Base-by-base conservation (phyloP, 2,329 filamentous ascomycete genomes). In the Xylariaceae sp. region DNA sequence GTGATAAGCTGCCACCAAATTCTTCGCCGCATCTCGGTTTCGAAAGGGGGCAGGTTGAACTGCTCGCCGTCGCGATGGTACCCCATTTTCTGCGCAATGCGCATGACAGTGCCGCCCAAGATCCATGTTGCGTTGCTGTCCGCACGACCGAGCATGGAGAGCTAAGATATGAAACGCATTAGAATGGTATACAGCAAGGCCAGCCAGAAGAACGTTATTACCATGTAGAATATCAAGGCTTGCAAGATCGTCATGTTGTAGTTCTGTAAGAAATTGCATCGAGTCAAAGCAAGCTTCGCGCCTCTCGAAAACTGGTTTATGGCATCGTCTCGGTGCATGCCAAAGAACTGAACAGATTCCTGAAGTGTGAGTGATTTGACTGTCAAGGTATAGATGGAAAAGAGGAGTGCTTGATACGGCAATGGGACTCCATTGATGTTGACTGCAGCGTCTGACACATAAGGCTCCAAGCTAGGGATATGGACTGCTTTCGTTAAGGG, bases 401-500 rank as follows among this genome's bases (percentile, higher is more conserved):
- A 77, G 66, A 78, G 72, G 9, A 77, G 70, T 3, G 75, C 76
- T 66, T 80, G 77, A 1, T 76, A 57, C 11, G 70, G 70, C 4
- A 74, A 69, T 0, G 70, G 71, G 1, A 81, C 69, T 55, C 72
- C 70, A 5, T 70, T 68, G 15, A 81, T 63, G 59, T 80, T 71
- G 17, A 73, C 69, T 11, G 71, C 75, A 11, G 80, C 78, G 52
- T 80, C 73, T 35, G 80, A 72, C 6, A 84, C 74, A n/a, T 74
- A 72, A 42, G 72, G 70, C 63, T 83, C 78, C 1, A 82, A 64
- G 2, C 77, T 80, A 0, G 82, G 81, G 7, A 78, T 73, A 66
- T 85, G 82, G 8, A 82, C 76, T 13, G 85, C 65, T 64, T 84
- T 85, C 53, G 80, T 75, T 13, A 85, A 68, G 1, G 82, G 81